A percentile compares a stretch with the other conserved stretches of the same genome.
phyloP scores from a whole-genome alignment of 306 rosid species.

The Cucumis cinereus region DNA sequence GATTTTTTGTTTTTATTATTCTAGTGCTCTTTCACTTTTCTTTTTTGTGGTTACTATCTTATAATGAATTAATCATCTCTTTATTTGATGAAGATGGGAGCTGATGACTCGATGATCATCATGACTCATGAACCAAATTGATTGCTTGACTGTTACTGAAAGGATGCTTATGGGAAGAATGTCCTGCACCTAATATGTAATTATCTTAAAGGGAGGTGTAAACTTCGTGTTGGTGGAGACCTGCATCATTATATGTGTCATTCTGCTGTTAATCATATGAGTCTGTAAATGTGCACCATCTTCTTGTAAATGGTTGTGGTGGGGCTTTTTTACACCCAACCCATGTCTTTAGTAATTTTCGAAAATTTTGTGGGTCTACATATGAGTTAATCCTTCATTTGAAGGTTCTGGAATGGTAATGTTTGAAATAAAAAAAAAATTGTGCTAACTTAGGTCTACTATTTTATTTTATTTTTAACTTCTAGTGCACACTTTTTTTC shows the following conservation, averaged over 20 bases:
- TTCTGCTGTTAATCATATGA: slow-evolving; percentile 67
- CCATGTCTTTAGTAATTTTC: slow-evolving; percentile 76
- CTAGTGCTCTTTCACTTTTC: not conserved
- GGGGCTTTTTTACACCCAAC: slow-evolving; percentile 99
- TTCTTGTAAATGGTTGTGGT: slow-evolving; percentile 93
- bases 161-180: slow-evolving; percentile 72
- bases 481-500: slow-evolving; percentile 3
- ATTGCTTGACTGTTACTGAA: slow-evolving; percentile 96
- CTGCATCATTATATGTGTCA: slow-evolving; percentile 99
- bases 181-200: slow-evolving; percentile 65
- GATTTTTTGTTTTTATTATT: not conserved
- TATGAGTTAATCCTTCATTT: slow-evolving; percentile 87
- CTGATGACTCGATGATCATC: slow-evolving; percentile 71
- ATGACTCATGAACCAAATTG: slow-evolving; percentile 91
- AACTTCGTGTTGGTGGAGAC: slow-evolving; percentile 94
- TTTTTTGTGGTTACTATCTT: not conserved
- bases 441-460: slow-evolving; percentile 7
- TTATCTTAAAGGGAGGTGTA: slow-evolving; percentile 87
- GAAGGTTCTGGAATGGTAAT: slow-evolving; percentile 86
- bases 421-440: slow-evolving; percentile 11
- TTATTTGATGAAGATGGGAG: slow-evolving; percentile 47
- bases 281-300: slow-evolving; percentile 64
- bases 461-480: slow-evolving; percentile 5
- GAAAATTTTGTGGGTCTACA: slow-evolving; percentile 40
- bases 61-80: not conserved